Percentiles rank a stretch among this genome's conserved stretches.
These are phyloP conservation scores for Rickenella mellea DNA, from an alignment of 768 basidiomycete genomes.

Conservation along the genomic window DNA sequence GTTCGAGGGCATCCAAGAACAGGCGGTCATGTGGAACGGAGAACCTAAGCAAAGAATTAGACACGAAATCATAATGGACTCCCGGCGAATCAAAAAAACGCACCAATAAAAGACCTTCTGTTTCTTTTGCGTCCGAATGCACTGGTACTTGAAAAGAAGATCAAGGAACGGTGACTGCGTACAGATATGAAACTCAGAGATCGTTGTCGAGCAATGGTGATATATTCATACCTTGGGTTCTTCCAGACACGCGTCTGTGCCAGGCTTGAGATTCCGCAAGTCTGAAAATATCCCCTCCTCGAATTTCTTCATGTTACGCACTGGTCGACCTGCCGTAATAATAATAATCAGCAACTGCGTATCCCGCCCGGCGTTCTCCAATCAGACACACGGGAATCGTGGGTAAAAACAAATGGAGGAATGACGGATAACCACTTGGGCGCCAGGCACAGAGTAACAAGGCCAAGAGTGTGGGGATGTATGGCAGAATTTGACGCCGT, in stretches of 20 bases:
- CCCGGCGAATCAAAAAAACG: conserved; percentile 16
- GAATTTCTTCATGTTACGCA: conserved; percentile 91
- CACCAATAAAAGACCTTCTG: conserved; percentile 99
- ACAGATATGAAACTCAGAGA: not conserved
- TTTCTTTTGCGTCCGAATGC: conserved; percentile 96
- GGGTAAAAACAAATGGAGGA: too few relatives aligned
- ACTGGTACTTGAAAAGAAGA: conserved; percentile 90
- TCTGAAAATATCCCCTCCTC: conserved; percentile 96
- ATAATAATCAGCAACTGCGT: too few relatives aligned
- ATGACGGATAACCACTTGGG: too few relatives aligned
- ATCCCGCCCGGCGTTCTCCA: too few relatives aligned
- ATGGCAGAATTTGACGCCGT: too few relatives aligned
- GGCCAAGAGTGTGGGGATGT: not conserved
- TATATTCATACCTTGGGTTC: conserved; percentile 76
- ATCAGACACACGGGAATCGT: too few relatives aligned
- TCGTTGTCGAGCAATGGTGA: too few relatives aligned
- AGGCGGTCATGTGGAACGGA: conserved; percentile 95
- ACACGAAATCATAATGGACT: too few relatives aligned
- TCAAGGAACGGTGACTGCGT: conserved; percentile 84
- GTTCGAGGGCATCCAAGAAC: conserved; percentile 92
- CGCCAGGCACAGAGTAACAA: conserved; percentile 40
- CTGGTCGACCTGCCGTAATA: conserved; percentile 85
- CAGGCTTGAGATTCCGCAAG: conserved; percentile 88
- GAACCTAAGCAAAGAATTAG: conserved; percentile 79
- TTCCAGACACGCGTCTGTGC: conserved; percentile 84